Evolutionary conservation across 495 filamentous ascomycete species (phyloP), one percentile per base, ranked within the genome.

Genomic region (Aspergillus asperescens): DNA sequence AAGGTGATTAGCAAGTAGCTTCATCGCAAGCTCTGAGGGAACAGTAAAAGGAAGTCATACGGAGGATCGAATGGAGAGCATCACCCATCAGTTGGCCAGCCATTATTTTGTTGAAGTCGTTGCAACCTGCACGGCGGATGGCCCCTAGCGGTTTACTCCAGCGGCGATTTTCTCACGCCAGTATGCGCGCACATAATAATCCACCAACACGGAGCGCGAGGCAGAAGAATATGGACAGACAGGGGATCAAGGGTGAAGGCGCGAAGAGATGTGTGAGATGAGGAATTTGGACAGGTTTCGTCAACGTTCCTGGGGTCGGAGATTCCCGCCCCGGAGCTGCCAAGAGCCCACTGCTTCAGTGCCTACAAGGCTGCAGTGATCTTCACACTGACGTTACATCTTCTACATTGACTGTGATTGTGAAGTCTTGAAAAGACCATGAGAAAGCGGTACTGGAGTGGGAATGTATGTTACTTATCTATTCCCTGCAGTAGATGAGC

Each of bases 71-170:
- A 60, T 69, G 62, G 39, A 69, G 38, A 48, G 66, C 61, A 45
- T 71, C 67, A 58, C 64, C 63, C 62, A 72, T 63, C 13, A 69
- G 27, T 62, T 68, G 71, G 45, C 51, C 55, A 52, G 69, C 69
- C 72, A 76, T 75, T n/a, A n/a, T n/a, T 45, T 55, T 68, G 56
- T 52, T 39, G 54, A 54, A 56, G 58, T 54, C 57, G 51, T 52
- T 50, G 61, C 53, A 56, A 59, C 55, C 55, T 59, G 59, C 28
- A 49, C 51, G 46, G 60, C 58, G 45, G 58, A 64, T 57, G 52
- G 65, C 56, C 64, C 60, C 58, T 60, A 59, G 61, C 60, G 62
- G 56, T 62, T 63, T 61, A 58, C 60, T 63, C 61, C 61, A 63
- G 47, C 58, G 48, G 62, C 52, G 63, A 67, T 61, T 60, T 55